A percentile compares a stretch with the other conserved stretches of the same genome.
Conservation (phyloP, 2,329 filamentous ascomycete genomes). For the Botrytis aclada region DNA sequence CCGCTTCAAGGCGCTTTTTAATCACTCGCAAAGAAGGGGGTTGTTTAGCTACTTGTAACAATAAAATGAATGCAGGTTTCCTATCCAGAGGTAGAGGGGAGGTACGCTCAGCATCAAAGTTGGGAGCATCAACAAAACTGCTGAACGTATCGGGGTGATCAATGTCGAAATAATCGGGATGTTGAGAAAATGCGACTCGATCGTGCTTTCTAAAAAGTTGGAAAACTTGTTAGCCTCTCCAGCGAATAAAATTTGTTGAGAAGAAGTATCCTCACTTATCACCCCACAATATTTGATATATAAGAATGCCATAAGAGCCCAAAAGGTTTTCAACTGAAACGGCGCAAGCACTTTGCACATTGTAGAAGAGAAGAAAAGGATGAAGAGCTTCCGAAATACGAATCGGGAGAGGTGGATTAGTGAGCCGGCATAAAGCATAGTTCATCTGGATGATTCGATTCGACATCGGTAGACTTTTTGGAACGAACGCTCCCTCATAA, state of each 20-base stretch:
- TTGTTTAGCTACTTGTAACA: neutral
- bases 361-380: neutral
- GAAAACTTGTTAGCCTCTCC: neutral
- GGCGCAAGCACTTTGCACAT: neutral
- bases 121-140: neutral
- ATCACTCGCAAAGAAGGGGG: neutral
- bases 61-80: neutral
- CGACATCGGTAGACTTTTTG: neutral
- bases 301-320: neutral
- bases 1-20: neutral
- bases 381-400: neutral
- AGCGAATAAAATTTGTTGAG: too few species aligned
- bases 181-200: neutral
- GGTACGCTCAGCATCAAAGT: neutral
- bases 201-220: neutral
- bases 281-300: neutral
- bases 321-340: neutral
- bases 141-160: neutral
- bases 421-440: neutral
- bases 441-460: neutral
- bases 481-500: neutral
- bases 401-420: neutral
- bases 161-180: neutral
- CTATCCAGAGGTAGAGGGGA: neutral
- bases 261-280: neutral